A percentile compares a stretch with the other conserved stretches of the same genome.
Evolutionary conservation across 148 eudicot species (phyloP).

Genomic region (Chenopodium formosanum): DNA sequence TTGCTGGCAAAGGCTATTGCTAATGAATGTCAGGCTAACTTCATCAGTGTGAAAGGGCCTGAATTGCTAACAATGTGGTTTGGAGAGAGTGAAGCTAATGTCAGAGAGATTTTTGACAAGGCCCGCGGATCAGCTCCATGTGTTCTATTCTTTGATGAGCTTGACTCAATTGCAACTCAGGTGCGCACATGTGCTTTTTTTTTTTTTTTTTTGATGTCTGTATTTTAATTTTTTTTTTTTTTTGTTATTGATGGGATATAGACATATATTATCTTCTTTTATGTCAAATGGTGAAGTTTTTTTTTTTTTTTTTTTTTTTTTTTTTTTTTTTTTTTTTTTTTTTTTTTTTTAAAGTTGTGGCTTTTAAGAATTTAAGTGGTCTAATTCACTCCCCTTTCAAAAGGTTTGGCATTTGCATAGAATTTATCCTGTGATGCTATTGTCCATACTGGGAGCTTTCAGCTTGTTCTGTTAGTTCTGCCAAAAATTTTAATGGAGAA

Average conservation of each 20-base stretch:
- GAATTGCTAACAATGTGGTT: slow-evolving; percentile 94
- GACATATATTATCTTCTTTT: neutral
- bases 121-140: slow-evolving; percentile 88
- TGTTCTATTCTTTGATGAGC: slow-evolving; percentile 83
- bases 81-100: slow-evolving; percentile 95
- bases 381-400: neutral
- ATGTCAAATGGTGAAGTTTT: neutral
- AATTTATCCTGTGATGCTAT: neutral
- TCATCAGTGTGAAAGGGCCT: slow-evolving; percentile 84
- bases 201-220: neutral
- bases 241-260: neutral
- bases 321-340: neutral
- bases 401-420: neutral
- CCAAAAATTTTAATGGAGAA: neutral
- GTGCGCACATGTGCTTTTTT: slow-evolving; percentile 27
- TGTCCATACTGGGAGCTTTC: neutral
- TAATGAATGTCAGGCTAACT: slow-evolving; percentile 89
- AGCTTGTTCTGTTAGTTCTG: neutral
- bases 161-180: slow-evolving; percentile 94
- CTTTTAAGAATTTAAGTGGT: neutral
- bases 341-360: too few species aligned
- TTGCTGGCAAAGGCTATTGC: slow-evolving; percentile 91
- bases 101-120: slow-evolving; percentile 82
- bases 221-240: neutral
- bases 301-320: too few species aligned